Percentiles rank a stretch among this genome's conserved stretches.
Conservation (phyloP, 257 asterid genomes). For the Gynochthodes officinalis region DNA sequence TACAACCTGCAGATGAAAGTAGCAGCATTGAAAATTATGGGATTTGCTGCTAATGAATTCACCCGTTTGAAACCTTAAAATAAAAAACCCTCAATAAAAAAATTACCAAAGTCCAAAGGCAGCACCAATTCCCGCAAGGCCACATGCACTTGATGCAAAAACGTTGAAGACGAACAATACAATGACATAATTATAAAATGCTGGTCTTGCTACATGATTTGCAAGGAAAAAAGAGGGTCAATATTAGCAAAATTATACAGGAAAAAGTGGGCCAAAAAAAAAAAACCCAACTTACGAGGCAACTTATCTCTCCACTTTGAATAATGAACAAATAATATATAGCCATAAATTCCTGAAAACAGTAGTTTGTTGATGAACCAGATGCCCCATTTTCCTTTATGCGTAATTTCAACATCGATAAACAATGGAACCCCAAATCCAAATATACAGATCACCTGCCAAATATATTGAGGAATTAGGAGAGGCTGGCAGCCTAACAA, state of each 20-base stretch:
- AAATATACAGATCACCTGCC: conserved; percentile 69
- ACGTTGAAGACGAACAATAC: conserved; percentile 58
- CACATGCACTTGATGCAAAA: conserved; percentile 54
- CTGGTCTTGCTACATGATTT: conserved; percentile 65
- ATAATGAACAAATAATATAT: conserved; percentile 79
- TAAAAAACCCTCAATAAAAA: neutral
- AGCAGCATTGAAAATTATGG: neutral
- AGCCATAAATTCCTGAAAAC: conserved; percentile 65
- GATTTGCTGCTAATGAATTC: neutral
- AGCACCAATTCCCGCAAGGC: conserved; percentile 61
- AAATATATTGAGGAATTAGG: conserved; percentile 1
- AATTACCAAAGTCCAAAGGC: conserved; percentile 70
- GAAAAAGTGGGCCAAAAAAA: neutral
- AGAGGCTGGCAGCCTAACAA: too few relatives aligned
- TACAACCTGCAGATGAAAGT: conserved; percentile 53
- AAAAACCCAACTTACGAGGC: conserved; percentile 59
- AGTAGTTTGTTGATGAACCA: conserved; percentile 52
- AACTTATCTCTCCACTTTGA: conserved; percentile 93
- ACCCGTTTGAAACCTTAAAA: neutral
- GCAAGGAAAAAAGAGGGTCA: neutral
- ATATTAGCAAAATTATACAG: neutral
- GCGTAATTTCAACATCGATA: conserved; percentile 41
- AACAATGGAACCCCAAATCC: conserved; percentile 76
- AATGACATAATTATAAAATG: conserved; percentile 81
- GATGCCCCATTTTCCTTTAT: conserved; percentile 71